These are phyloP conservation scores for Arxiozyma slooffiae DNA, from an alignment of 1,139 yeast genomes.

Conservation along the genomic window DNA sequence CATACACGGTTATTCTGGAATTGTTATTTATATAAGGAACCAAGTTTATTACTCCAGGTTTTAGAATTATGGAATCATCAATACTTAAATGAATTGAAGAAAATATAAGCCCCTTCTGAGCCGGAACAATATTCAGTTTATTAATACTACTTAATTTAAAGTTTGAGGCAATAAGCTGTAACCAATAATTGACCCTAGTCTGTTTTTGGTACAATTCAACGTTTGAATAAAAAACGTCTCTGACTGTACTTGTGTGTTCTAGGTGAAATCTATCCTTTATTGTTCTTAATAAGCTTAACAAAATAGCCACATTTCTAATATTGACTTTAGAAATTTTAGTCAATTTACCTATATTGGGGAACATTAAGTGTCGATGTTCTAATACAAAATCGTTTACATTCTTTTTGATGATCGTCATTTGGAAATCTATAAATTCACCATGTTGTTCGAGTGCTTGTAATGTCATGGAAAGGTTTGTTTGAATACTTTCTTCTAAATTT, in stretches of 20 bases:
- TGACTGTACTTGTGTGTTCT: constrained; percentile 19
- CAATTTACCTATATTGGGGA: constrained; percentile 5
- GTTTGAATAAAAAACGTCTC: constrained; percentile 31
- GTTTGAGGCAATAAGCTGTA: constrained; percentile 16
- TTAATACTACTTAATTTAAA: constrained; percentile 15
- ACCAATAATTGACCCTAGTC: constrained; percentile 17
- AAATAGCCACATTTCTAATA: constrained; percentile 11
- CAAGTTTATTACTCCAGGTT: constrained; percentile 12
- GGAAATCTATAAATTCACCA: not conserved
- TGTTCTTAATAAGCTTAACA: constrained; percentile 14
- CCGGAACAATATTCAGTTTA: constrained; percentile 24
- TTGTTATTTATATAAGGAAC: constrained; percentile 8
- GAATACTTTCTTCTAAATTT: not conserved
- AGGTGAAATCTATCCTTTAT: constrained; percentile 7
- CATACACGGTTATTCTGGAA: not conserved
- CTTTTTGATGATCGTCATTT: constrained; percentile 2
- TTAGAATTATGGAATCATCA: constrained; percentile 5
- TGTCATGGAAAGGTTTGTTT: constrained; percentile 2
- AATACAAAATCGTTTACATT: not conserved
- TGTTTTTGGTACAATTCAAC: constrained; percentile 27
- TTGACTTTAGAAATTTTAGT: not conserved
- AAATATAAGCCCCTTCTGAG: constrained; percentile 31
- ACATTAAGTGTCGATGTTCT: not conserved
- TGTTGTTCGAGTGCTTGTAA: constrained; percentile 6
- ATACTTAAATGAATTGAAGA: constrained; percentile 5